Conservation (phyloP, 805 yeast genomes). For the Pichia kluyveri region DNA sequence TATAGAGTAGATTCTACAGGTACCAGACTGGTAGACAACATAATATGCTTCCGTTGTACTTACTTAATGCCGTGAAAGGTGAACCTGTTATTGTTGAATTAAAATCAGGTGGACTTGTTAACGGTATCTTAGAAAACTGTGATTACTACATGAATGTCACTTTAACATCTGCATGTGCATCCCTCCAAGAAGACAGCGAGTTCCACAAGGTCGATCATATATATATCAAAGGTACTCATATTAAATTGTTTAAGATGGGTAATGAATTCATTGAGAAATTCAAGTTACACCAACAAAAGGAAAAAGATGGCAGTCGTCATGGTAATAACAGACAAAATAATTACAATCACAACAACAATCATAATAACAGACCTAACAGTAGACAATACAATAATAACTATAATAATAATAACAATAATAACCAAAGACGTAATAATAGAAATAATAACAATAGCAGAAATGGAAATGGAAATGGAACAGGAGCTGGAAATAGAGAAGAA, state of each 20-base stretch:
- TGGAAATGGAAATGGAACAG: too few relatives aligned
- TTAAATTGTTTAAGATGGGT: conserved; percentile 68
- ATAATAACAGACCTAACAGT: conserved; percentile 9
- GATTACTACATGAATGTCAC: conserved; percentile 97
- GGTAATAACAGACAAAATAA: conserved; percentile 19
- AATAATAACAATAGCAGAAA: not conserved
- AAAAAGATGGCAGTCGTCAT: conserved; percentile 19
- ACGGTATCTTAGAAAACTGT: conserved; percentile 76
- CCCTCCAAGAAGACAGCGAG: conserved; percentile 50
- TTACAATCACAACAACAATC: conserved; percentile 16
- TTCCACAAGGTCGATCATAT: conserved; percentile 61
- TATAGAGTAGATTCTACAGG: too few relatives aligned
- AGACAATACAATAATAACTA: conserved; percentile 9
- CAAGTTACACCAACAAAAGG: conserved; percentile 48
- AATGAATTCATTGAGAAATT: conserved; percentile 71
- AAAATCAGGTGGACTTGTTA: conserved; percentile 82
- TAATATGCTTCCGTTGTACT: conserved; percentile 75
- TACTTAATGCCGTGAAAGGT: conserved; percentile 84
- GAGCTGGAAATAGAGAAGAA: not conserved
- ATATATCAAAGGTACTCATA: conserved; percentile 79
- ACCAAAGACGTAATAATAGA: conserved; percentile 15
- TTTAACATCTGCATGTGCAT: conserved; percentile 63
- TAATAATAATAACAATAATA: conserved; percentile 19
- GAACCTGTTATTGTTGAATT: conserved; percentile 83
- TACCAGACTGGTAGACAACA: not conserved